A percentile compares a stretch with the other conserved stretches of the same genome.
phyloP scores from a whole-genome alignment of 139 green algal genomes.

The Chlamydomonas incerta region DNA sequence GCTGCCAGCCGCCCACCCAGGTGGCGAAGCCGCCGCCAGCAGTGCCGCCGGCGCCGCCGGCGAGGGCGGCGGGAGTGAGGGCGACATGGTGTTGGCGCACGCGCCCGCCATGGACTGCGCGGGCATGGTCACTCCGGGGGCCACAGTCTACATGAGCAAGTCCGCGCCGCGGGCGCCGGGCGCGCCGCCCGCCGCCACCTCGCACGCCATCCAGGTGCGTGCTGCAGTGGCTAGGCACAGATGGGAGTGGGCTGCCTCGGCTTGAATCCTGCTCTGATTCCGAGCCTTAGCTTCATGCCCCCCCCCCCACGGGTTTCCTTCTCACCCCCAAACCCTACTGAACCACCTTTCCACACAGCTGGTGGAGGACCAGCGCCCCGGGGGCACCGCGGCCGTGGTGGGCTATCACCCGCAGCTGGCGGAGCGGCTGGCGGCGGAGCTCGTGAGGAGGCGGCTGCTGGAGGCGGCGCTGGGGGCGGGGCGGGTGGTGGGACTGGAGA shows the following conservation, averaged over 20 bases:
- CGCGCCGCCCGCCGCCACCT: slow-evolving; percentile 27
- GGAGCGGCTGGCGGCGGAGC: slow-evolving; percentile 29
- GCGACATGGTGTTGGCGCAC: slow-evolving; percentile 33
- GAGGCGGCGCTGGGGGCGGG: not conserved
- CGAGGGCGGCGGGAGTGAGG: not conserved
- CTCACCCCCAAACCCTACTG: too few relatives aligned
- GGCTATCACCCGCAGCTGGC: slow-evolving; percentile 45
- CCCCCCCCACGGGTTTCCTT: too few relatives aligned
- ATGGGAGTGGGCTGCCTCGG: too few relatives aligned
- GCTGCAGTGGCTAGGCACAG: too few relatives aligned
- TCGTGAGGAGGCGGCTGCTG: slow-evolving; percentile 37
- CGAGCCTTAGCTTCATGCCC: too few relatives aligned
- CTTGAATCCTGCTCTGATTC: too few relatives aligned
- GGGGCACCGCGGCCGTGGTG: slow-evolving; percentile 22
- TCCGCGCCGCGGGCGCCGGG: not conserved
- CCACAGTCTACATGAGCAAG: slow-evolving; percentile 11
- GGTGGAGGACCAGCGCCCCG: slow-evolving; percentile 40
- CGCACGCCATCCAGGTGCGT: slow-evolving; percentile 35
- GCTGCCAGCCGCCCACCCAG: too few relatives aligned
- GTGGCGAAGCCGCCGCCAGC: too few relatives aligned
- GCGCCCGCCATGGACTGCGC: slow-evolving; percentile 46
- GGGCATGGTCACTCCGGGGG: slow-evolving; percentile 43
- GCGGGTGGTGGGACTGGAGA: not conserved
- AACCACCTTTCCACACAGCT: slow-evolving; percentile 11
- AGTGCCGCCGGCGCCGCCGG: not conserved